These are phyloP conservation scores for Hyaloperonospora brassicae DNA, from an alignment of 352 stramenopile genomes.

Conservation along the genomic window DNA sequence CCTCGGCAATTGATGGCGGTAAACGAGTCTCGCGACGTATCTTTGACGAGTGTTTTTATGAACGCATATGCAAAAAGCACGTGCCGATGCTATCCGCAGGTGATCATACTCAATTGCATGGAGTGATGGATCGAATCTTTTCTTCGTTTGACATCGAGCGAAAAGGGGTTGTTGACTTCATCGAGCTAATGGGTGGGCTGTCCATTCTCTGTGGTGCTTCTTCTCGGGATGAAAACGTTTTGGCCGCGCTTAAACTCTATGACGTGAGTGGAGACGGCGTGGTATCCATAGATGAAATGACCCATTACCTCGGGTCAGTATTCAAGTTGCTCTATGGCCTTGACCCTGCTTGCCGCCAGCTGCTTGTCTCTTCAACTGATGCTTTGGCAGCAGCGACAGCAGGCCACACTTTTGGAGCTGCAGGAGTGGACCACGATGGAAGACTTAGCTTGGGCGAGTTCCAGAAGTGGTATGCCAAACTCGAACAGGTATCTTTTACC, in stretches of 20 bases:
- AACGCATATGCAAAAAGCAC: conserved; percentile 41
- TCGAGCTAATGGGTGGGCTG: conserved; percentile 66
- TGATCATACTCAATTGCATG: conserved; percentile 52
- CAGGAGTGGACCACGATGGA: conserved; percentile 77
- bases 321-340: conserved; percentile 76
- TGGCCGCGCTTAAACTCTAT: conserved; percentile 78
- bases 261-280: conserved; percentile 77
- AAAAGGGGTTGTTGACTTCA: conserved; percentile 66
- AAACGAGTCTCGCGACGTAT: conserved; percentile 53
- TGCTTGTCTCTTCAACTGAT: conserved; percentile 48
- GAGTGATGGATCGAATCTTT: conserved; percentile 72
- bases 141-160: conserved; percentile 67
- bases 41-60: conserved; percentile 74
- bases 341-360: conserved; percentile 51
- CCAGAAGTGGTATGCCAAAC: conserved; percentile 70
- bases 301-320: conserved; percentile 75
- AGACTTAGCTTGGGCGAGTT: conserved; percentile 85
- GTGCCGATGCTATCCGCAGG: conserved; percentile 22
- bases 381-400: conserved; percentile 62
- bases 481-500: conserved; percentile 60
- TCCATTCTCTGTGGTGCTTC: conserved; percentile 60
- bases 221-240: conserved; percentile 54
- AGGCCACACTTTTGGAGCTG: conserved; percentile 79
- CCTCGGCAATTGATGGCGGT: conserved; percentile 33
- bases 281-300: conserved; percentile 82